Conservation (phyloP, 2,329 filamentous ascomycete species). For the Capronia americana region DNA sequence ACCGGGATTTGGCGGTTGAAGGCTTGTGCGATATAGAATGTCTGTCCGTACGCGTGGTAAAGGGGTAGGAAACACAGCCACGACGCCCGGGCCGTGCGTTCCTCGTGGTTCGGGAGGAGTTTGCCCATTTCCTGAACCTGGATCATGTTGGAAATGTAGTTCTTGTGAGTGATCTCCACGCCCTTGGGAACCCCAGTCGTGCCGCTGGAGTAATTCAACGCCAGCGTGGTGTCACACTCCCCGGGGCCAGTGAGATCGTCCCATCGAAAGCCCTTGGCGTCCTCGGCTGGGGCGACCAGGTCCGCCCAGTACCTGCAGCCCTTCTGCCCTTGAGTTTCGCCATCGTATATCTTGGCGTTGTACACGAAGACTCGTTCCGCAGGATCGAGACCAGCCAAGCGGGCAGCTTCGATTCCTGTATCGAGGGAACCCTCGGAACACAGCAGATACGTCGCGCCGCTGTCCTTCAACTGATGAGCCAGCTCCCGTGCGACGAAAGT, state of each 20-base stretch:
- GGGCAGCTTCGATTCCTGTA: slow-evolving; percentile 38
- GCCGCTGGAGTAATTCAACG: slow-evolving; percentile 76
- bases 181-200: slow-evolving; percentile 86
- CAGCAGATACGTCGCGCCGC: slow-evolving; percentile 69
- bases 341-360: slow-evolving; percentile 36
- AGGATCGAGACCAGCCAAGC: slow-evolving; percentile 30
- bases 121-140: slow-evolving; percentile 38
- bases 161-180: slow-evolving; percentile 78
- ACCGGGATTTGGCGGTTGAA: slow-evolving; percentile 66
- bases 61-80: slow-evolving; percentile 75
- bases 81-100: slow-evolving; percentile 50
- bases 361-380: slow-evolving; percentile 37
- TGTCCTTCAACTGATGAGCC: slow-evolving; percentile 73
- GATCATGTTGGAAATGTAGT: slow-evolving; percentile 71
- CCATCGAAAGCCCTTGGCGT: slow-evolving; percentile 38
- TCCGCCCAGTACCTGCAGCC: slow-evolving; percentile 36
- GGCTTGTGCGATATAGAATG: slow-evolving; percentile 68
- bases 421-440: slow-evolving; percentile 47
- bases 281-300: slow-evolving; percentile 33
- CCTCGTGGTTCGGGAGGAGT: slow-evolving; percentile 58
- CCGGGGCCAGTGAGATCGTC: slow-evolving; percentile 50
- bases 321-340: slow-evolving; percentile 22
- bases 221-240: slow-evolving; percentile 54
- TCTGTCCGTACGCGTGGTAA: slow-evolving; percentile 77
- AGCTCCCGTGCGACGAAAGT: slow-evolving; percentile 71